These are phyloP conservation scores for Jacaranda copaia DNA, from an alignment of 257 asterid genomes.

Conservation along the genomic window DNA sequence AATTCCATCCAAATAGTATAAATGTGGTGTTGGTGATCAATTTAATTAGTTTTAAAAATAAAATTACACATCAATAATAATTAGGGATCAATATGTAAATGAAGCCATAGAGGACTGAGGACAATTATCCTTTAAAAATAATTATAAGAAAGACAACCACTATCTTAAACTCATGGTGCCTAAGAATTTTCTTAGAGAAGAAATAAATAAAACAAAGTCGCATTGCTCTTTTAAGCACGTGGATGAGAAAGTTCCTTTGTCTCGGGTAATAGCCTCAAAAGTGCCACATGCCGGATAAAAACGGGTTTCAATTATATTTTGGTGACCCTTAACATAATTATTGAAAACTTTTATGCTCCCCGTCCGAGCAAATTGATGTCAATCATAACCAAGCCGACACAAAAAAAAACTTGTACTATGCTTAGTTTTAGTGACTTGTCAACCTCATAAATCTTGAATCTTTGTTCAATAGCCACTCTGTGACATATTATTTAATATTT, in stretches of 20 bases:
- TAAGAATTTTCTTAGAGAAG: background rate
- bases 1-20: too few species aligned
- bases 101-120: too few species aligned
- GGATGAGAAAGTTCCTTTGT: background rate
- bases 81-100: too few species aligned
- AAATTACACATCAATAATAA: too few species aligned
- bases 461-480: background rate
- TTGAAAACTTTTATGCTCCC: slow-evolving; percentile 4
- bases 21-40: too few species aligned
- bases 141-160: too few species aligned
- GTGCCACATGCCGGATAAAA: slow-evolving; percentile 3
- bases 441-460: background rate
- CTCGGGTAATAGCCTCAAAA: slow-evolving; percentile 1
- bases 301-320: background rate
- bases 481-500: background rate
- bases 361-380: background rate
- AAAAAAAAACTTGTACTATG: background rate
- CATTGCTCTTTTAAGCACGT: background rate
- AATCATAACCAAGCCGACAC: slow-evolving; percentile 3
- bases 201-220: background rate
- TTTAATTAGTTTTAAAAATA: too few species aligned
- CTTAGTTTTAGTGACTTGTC: background rate
- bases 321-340: slow-evolving; percentile 18
- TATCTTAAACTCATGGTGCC: background rate
- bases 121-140: too few species aligned